A percentile compares a stretch with the other conserved stretches of the same genome.
phyloP scores from a whole-genome alignment of 495 filamentous ascomycete species.

The Tuber indicum region DNA sequence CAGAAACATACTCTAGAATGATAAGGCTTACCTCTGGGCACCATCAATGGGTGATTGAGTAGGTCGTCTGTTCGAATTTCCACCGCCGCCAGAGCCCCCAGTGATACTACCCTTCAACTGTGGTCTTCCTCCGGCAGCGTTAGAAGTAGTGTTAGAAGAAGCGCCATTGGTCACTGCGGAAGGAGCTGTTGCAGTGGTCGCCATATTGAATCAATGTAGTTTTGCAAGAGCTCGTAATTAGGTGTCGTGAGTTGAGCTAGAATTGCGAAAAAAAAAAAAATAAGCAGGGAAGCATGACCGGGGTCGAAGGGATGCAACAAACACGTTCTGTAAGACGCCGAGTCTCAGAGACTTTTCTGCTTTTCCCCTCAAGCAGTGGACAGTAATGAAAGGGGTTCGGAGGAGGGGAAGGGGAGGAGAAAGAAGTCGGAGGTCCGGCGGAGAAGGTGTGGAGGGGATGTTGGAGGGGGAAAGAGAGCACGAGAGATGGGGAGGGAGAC shows the following conservation, averaged over 20 bases:
- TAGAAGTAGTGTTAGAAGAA: slow-evolving; percentile 23
- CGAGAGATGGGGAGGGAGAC: slow-evolving; percentile 31
- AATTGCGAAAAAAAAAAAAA: slow-evolving; percentile 11
- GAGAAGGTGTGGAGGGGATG: slow-evolving; percentile 18
- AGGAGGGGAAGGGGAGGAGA: background rate
- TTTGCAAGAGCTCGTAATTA: slow-evolving; percentile 24
- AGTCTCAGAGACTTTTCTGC: slow-evolving; percentile 20
- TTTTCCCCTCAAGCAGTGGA: slow-evolving; percentile 30
- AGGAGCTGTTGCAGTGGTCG: slow-evolving; percentile 40
- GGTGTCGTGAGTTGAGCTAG: slow-evolving; percentile 21
- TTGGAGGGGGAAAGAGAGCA: slow-evolving; percentile 31
- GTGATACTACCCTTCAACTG: slow-evolving; percentile 37
- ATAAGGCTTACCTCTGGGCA: slow-evolving; percentile 38
- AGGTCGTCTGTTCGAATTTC: slow-evolving; percentile 35
- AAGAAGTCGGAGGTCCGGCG: background rate
- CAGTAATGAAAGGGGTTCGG: slow-evolving; percentile 8
- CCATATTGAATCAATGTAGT: slow-evolving; percentile 28
- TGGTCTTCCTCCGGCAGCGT: slow-evolving; percentile 29
- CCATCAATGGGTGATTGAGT: slow-evolving; percentile 39
- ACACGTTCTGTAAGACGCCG: slow-evolving; percentile 26
- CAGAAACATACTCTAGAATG: slow-evolving; percentile 10
- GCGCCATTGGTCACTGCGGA: slow-evolving; percentile 35
- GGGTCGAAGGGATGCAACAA: slow-evolving; percentile 18
- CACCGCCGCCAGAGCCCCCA: slow-evolving; percentile 24
- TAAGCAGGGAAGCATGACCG: slow-evolving; percentile 20